Conservation (phyloP, 2,329 filamentous ascomycete genomes). For the Fusarium luffae region DNA sequence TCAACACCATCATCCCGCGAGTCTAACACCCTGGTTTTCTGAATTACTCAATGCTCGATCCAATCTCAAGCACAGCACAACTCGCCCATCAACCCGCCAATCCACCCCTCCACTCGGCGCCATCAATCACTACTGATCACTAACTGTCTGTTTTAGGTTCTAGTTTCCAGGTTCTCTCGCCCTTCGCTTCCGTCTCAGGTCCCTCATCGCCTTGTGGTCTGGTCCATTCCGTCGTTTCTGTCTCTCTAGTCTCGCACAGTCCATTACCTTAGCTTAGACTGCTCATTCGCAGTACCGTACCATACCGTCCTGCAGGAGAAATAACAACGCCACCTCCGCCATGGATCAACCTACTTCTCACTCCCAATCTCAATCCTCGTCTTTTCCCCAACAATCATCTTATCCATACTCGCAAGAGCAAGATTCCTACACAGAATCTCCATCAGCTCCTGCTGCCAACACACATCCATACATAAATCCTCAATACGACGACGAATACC, state of each 20-base stretch:
- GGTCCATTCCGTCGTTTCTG: conserved; percentile 27
- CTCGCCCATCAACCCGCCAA: neutral
- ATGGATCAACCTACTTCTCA: conserved; percentile 47
- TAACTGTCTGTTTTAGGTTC: conserved; percentile 13
- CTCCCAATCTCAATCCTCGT: conserved; percentile 39
- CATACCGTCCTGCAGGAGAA: conserved; percentile 22
- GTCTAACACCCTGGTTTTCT: conserved; percentile 36
- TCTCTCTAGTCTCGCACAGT: conserved; percentile 26
- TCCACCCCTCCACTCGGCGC: conserved; percentile 23
- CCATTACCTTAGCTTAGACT: conserved; percentile 11
- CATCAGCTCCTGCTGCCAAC: conserved; percentile 34
- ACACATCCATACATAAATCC: conserved; percentile 18
- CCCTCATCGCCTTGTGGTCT: conserved; percentile 28
- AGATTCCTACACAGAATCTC: conserved; percentile 38
- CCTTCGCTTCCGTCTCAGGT: conserved; percentile 21
- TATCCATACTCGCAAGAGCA: conserved; percentile 37
- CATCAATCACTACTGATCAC: conserved; percentile 19
- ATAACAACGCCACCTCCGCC: conserved; percentile 46
- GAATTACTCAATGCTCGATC: conserved; percentile 2
- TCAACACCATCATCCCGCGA: conserved; percentile 45
- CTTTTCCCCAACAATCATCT: conserved; percentile 36
- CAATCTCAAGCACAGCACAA: conserved; percentile 23
- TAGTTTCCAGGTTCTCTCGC: conserved; percentile 9
- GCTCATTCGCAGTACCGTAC: conserved; percentile 15
- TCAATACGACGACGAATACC: conserved; percentile 38